Percentiles rank a stretch among this genome's conserved stretches.
Evolutionary conservation across 148 eudicot genomes (phyloP).

Genomic region (Chenopodium album): DNA sequence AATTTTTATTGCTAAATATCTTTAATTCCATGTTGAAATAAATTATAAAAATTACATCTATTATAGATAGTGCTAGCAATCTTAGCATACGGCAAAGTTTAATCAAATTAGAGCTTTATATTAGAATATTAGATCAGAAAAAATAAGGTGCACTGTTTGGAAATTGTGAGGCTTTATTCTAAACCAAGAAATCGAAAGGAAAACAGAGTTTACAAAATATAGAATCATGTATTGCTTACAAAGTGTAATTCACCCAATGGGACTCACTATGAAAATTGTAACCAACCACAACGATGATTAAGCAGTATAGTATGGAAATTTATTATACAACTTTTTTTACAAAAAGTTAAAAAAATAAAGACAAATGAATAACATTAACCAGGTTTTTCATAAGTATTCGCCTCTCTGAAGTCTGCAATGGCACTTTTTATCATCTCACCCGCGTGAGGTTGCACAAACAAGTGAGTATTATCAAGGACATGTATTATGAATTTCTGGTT

Average conservation of each 20-base stretch:
- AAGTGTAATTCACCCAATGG: not conserved
- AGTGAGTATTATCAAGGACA: constrained; percentile 63
- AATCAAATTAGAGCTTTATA: too few relatives aligned
- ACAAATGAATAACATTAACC: constrained; percentile 24
- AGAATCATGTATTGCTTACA: not conserved
- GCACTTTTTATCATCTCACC: constrained; percentile 66
- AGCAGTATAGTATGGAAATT: not conserved
- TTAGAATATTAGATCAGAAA: too few relatives aligned
- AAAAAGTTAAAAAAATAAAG: not conserved
- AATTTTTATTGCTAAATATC: too few relatives aligned
- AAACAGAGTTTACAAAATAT: too few relatives aligned
- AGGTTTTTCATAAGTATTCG: constrained; percentile 91
- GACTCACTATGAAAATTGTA: not conserved
- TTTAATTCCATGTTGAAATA: too few relatives aligned
- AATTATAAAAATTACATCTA: too few relatives aligned
- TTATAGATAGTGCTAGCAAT: too few relatives aligned
- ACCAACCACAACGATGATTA: not conserved
- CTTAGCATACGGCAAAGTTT: too few relatives aligned
- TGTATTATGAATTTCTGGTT: constrained; percentile 78
- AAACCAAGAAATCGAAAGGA: not conserved
- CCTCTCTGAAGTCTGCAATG: constrained; percentile 68
- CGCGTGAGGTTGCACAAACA: constrained; percentile 69
- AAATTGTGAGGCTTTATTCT: too few relatives aligned
- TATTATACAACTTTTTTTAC: not conserved
- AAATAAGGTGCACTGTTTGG: too few relatives aligned